Conservation (phyloP, 2,329 filamentous ascomycete genomes). For the Tetracladium maxilliforme region DNA sequence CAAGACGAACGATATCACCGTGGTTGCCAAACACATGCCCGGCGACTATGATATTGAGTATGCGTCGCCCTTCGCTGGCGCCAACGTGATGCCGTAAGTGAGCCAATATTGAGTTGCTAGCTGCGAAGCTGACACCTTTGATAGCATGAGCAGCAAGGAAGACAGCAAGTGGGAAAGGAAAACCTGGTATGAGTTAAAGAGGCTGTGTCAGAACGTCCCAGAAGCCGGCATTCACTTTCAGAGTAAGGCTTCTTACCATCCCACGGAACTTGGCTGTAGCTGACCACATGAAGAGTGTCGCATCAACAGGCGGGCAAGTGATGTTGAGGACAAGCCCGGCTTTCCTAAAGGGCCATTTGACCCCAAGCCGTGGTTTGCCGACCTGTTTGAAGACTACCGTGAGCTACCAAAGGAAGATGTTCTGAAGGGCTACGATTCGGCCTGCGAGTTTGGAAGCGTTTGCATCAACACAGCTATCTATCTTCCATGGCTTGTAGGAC, state of each 20-base stretch:
- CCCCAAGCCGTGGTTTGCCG: conserved; percentile 58
- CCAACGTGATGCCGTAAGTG: conserved; percentile 60
- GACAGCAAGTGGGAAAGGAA: conserved; percentile 42
- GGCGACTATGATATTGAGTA: conserved; percentile 90
- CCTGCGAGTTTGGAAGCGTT: conserved; percentile 64
- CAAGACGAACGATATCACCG: conserved; percentile 42
- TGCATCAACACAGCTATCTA: conserved; percentile 89
- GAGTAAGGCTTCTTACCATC: conserved; percentile 22
- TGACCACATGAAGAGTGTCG: background rate
- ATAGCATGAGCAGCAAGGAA: conserved; percentile 26
- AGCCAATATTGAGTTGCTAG: conserved; percentile 6
- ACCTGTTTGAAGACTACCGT: conserved; percentile 58
- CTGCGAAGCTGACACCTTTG: conserved; percentile 2
- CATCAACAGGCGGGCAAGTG: background rate
- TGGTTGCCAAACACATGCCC: conserved; percentile 81
- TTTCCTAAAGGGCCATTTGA: conserved; percentile 48
- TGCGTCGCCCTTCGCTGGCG: conserved; percentile 77
- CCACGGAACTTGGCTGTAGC: background rate
- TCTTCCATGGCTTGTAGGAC: conserved; percentile 69
- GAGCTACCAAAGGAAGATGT: conserved; percentile 43
- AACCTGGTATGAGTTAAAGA: conserved; percentile 49
- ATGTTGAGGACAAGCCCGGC: conserved; percentile 23
- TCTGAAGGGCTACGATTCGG: conserved; percentile 51
- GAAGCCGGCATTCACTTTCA: conserved; percentile 75
- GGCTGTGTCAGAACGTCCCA: conserved; percentile 47